phyloP scores from a whole-genome alignment of 1,139 yeast genomes.

The Casaregolazyma lundiana region DNA sequence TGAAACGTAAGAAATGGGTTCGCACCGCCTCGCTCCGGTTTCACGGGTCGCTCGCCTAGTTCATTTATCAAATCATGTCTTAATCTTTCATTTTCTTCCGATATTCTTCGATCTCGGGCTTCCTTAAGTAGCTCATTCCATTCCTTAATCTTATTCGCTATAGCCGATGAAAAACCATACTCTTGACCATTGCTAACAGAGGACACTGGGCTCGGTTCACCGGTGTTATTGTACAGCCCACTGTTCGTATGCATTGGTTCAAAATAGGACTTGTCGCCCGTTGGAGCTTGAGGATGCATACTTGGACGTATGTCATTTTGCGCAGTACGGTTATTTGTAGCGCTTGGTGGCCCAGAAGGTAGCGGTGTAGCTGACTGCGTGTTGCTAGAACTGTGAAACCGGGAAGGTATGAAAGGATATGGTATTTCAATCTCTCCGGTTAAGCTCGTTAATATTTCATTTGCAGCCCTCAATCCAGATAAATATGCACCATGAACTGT shows the following conservation, averaged over 20 bases:
- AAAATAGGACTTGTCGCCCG: conserved; percentile 9
- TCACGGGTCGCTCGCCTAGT: conserved; percentile 38
- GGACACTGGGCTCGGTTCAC: conserved; percentile 3
- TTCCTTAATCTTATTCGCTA: conserved; percentile 5
- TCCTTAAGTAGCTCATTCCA: conserved; percentile 19
- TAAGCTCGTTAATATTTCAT: conserved; percentile 37
- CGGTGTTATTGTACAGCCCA: conserved; percentile 5
- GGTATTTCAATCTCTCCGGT: conserved; percentile 40
- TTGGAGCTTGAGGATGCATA: conserved; percentile 2
- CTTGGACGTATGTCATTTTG: conserved; percentile 7
- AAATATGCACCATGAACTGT: conserved; percentile 44
- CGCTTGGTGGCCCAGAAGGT: conserved; percentile 5
- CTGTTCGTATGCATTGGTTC: conserved; percentile 3
- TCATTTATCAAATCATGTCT: conserved; percentile 33
- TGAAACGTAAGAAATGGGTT: conserved; percentile 43
- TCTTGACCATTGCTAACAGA: conserved; percentile 13
- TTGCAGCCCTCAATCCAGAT: conserved; percentile 41
- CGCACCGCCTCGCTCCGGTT: conserved; percentile 38
- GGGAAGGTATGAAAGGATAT: conserved; percentile 32
- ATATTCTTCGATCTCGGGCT: conserved; percentile 23
- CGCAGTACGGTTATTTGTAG: conserved; percentile 8
- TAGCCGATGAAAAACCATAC: conserved; percentile 1
- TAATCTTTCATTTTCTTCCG: conserved; percentile 33
- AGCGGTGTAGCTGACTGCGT: conserved; percentile 4
- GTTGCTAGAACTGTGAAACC: conserved; percentile 4